These are phyloP conservation scores for Talaromyces proteolyticus DNA, from an alignment of 495 filamentous ascomycete genomes.

Conservation along the genomic window DNA sequence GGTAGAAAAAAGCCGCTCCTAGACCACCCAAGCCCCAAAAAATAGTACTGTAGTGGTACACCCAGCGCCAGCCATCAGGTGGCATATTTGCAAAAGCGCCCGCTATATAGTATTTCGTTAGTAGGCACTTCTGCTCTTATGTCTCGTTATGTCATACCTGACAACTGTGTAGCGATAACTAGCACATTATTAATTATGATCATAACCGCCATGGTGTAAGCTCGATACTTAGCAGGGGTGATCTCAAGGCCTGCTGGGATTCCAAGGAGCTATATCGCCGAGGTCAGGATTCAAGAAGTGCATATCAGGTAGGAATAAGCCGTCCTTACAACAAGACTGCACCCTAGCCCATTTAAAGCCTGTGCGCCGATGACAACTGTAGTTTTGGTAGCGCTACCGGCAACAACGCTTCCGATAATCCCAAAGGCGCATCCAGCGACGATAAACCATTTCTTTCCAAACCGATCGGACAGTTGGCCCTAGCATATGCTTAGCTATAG, in stretches of 20 bases:
- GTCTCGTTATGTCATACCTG: too few species aligned
- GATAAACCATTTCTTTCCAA: constrained; percentile 6
- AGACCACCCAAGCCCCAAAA: background rate
- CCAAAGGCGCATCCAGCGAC: background rate
- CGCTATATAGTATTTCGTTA: too few species aligned
- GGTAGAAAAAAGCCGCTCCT: background rate
- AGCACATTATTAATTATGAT: background rate
- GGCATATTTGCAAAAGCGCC: too few species aligned
- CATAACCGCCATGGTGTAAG: constrained; percentile 1
- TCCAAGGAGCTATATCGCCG: background rate
- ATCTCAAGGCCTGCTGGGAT: background rate
- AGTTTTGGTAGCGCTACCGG: background rate
- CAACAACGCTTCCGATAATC: background rate
- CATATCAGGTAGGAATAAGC: too few species aligned
- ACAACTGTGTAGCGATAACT: constrained; percentile 1
- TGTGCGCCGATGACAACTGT: constrained; percentile 1
- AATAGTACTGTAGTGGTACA: constrained; percentile 1
- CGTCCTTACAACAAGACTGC: too few species aligned
- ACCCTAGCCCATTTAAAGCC: background rate
- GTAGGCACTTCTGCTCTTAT: too few species aligned
- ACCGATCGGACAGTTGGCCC: constrained; percentile 1
- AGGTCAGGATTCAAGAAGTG: too few species aligned
- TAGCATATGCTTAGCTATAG: background rate
- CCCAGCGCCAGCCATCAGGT: constrained; percentile 1
- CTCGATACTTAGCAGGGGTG: background rate